Evolutionary conservation across 2,329 filamentous ascomycete species (phyloP), one percentile per base, ranked within the genome.

Genomic region (Graphium sp.): DNA sequence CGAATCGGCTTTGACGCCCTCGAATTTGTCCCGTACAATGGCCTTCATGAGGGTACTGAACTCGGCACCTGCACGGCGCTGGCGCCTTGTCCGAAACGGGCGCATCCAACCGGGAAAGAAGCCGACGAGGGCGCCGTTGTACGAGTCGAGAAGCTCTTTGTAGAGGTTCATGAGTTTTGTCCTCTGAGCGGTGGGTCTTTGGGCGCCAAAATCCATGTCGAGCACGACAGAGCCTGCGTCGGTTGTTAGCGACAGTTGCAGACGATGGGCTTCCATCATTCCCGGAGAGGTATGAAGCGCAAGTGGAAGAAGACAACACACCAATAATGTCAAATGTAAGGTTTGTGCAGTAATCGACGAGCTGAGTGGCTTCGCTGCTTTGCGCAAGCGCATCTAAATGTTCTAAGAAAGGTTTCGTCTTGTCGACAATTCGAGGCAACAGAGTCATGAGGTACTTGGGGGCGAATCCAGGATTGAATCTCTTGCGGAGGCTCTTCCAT

Each of bases 271-370:
- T 43, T 17, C 35, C 32, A 22, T 38, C 34, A 7, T 10, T 11
- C 27, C 3, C 24, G 26, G 5, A 2, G 7, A 7, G 18, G n/a
- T 4, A 4, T 11, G 1, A 2, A 7, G 4, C 16, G 13, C 6
- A 4, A 8, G 7, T 5, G n/a, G 12, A 5, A 10, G 24, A 27
- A 7, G 12, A 33, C 24, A n/a, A n/a, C 37, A 23, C 31, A 18
- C 48, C 49, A 20, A 55, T 53, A 11, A 54, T 48, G 30, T 58
- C 53, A 27, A 56, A 55, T 2, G 52, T 51, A 4, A 56, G 38
- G 22, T 44, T 43, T 1, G 41, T 40, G 9, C 40, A 41, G 7
- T 44, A 36, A 16, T 41, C 34, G 22, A 44, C 43, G 5, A 53
- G 33, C 3, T 33, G 34, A 21, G 53, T 45, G 2, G 36, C 37